Conservation (phyloP, 2,329 filamentous ascomycete genomes). For the Dothidotthia symphoricarpi region DNA sequence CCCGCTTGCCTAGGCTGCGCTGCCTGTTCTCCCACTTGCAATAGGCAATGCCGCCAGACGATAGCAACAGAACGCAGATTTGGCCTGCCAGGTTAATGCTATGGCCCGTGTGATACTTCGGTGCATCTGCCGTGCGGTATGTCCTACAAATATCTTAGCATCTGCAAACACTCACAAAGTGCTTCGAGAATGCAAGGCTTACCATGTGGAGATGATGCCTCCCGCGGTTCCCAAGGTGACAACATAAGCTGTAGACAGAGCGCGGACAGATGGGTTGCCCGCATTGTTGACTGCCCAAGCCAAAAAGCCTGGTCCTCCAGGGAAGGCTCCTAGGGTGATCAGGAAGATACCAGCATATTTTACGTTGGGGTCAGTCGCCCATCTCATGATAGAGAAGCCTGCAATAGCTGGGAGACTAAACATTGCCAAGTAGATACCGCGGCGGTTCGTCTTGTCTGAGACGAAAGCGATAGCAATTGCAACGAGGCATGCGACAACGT, state of each 20-base stretch:
- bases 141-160: conserved; percentile 59
- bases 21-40: conserved; percentile 55
- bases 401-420: conserved; percentile 47
- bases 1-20: conserved; percentile 50
- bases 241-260: conserved; percentile 57
- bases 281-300: conserved; percentile 62
- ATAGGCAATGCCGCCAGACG: conserved; percentile 53
- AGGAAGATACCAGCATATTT: conserved; percentile 57
- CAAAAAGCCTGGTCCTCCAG: conserved; percentile 58
- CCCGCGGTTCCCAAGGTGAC: conserved; percentile 66
- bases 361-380: conserved; percentile 57
- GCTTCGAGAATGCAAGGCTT: conserved; percentile 13
- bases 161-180: conserved; percentile 22
- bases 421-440: conserved; percentile 39
- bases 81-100: conserved; percentile 59
- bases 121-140: conserved; percentile 56
- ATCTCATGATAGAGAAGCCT: conserved; percentile 55
- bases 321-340: conserved; percentile 57
- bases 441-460: conserved; percentile 40
- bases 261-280: conserved; percentile 56
- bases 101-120: conserved; percentile 71
- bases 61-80: conserved; percentile 46
- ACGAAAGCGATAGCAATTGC: conserved; percentile 39
- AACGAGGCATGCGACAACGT: conserved; percentile 39
- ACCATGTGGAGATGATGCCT: conserved; percentile 57